Conservation (phyloP, 345 rosid species). For the Trapa bicornis region DNA sequence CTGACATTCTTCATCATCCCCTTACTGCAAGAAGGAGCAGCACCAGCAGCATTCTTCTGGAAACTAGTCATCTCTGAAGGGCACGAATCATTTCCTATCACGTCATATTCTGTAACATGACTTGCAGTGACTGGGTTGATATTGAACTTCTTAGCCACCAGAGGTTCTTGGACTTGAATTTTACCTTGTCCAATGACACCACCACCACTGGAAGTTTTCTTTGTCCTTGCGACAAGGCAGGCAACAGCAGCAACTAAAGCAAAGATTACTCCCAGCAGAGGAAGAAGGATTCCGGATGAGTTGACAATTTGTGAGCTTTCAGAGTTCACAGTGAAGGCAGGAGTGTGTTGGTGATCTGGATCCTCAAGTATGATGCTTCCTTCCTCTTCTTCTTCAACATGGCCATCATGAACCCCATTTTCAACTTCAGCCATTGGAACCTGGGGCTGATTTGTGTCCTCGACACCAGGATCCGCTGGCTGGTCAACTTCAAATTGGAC, state of each 20-base stretch:
- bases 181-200: not conserved
- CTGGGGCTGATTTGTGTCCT: not conserved
- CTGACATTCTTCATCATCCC: slow-evolving; percentile 23
- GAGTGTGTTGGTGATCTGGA: not conserved
- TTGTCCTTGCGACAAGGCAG: not conserved
- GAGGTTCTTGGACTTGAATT: not conserved
- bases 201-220: not conserved
- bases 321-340: not conserved
- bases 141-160: not conserved
- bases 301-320: not conserved
- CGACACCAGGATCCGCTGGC: not conserved
- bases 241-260: not conserved
- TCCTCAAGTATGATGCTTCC: slow-evolving; percentile 6
- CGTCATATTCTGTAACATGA: slow-evolving; percentile 28
- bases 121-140: slow-evolving; percentile 2
- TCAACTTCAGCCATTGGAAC: not conserved
- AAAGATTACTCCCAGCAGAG: not conserved
- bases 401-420: not conserved
- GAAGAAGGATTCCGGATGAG: not conserved
- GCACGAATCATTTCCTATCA: slow-evolving; percentile 23
- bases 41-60: slow-evolving; percentile 13
- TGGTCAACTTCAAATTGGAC: not conserved
- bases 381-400: slow-evolving; percentile 8
- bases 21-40: slow-evolving; percentile 9
- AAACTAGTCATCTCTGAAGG: slow-evolving; percentile 54